A percentile compares a stretch with the other conserved stretches of the same genome.
phyloP scores from a whole-genome alignment of 2,329 filamentous ascomycete genomes.

The Claviceps sp. region DNA sequence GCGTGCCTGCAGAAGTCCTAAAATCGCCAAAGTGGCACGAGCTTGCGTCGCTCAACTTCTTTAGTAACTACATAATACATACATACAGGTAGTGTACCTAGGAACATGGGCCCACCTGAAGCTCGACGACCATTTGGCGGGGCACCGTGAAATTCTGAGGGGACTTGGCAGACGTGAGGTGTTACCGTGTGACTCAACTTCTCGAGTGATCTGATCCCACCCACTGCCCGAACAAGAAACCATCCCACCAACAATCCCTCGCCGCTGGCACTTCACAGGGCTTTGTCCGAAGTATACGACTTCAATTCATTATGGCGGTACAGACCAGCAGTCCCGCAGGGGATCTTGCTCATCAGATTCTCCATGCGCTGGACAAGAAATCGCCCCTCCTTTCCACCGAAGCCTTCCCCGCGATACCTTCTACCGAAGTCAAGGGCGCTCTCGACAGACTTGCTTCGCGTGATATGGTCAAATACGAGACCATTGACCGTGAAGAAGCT shows the following conservation, averaged over 20 bases:
- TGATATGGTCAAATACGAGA: constrained; percentile 77
- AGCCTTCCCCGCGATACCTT: constrained; percentile 53
- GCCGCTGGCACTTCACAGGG: neutral
- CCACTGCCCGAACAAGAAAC: neutral
- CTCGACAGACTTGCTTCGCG: constrained; percentile 76
- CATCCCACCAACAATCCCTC: neutral
- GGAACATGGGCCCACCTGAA: neutral
- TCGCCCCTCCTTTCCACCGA: constrained; percentile 56
- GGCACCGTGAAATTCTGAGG: constrained; percentile 6
- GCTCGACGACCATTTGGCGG: neutral
- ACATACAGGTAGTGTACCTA: too few relatives aligned
- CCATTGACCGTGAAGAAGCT: constrained; percentile 66
- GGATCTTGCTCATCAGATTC: constrained; percentile 51
- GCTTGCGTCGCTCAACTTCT: constrained; percentile 91
- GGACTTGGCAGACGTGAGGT: neutral
- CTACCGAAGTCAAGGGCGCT: constrained; percentile 66
- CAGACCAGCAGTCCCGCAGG: constrained; percentile 22
- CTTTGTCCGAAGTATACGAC: neutral
- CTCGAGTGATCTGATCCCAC: neutral
- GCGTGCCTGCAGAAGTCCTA: constrained; percentile 79
- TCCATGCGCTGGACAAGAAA: constrained; percentile 50
- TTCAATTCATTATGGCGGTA: constrained; percentile 25
- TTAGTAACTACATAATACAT: too few relatives aligned
- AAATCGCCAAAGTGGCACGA: constrained; percentile 98
- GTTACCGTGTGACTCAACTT: constrained; percentile 1